Percentiles rank a stretch among this genome's conserved stretches.
These are phyloP conservation scores for Penicillium sp. DNA, from an alignment of 2,329 filamentous ascomycete genomes.

Conservation along the genomic window DNA sequence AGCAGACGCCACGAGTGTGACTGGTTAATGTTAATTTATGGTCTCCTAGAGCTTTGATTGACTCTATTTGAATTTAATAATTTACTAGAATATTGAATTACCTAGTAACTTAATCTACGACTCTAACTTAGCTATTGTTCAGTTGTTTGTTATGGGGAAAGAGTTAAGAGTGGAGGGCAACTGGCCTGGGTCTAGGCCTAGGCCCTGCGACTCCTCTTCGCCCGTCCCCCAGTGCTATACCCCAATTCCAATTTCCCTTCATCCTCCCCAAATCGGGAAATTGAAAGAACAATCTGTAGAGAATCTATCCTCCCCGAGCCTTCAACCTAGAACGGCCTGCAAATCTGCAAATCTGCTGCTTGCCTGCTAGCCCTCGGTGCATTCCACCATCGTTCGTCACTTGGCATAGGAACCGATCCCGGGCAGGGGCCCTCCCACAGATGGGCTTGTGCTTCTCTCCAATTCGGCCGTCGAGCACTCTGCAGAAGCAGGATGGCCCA, in stretches of 20 bases:
- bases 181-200: background rate
- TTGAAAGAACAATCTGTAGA: background rate
- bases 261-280: background rate
- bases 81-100: no score
- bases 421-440: slow-evolving; percentile 22
- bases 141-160: no score
- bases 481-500: slow-evolving; percentile 26
- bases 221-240: background rate
- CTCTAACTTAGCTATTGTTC: no score
- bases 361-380: slow-evolving; percentile 20
- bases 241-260: background rate
- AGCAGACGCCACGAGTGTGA: no score
- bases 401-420: slow-evolving; percentile 25
- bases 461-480: slow-evolving; percentile 22
- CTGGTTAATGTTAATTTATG: no score
- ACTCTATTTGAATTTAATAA: no score
- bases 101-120: no score
- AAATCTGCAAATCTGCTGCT: background rate
- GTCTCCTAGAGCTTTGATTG: no score
- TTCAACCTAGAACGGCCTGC: no score
- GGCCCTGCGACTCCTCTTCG: background rate
- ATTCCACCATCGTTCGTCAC: slow-evolving; percentile 27
- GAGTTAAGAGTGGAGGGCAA: background rate
- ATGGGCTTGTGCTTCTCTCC: slow-evolving; percentile 21
- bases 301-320: no score